Evolutionary conservation across 768 basidiomycete species (phyloP), one percentile per base, ranked within the genome.

Genomic region (Jaapia argillacea): DNA sequence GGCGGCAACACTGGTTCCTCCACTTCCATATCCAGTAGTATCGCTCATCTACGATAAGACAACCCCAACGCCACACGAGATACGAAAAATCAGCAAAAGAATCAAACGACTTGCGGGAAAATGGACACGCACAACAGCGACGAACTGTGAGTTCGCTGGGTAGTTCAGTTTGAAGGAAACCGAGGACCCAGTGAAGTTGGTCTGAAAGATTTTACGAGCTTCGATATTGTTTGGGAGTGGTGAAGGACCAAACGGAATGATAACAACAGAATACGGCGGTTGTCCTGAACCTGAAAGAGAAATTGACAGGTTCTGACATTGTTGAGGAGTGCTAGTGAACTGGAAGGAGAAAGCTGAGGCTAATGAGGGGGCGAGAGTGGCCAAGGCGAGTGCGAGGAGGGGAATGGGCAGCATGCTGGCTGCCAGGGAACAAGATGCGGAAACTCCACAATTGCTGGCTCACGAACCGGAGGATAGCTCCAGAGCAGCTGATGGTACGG

Each of bases 51-150:
- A 48, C 16, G 41, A 7, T 27, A 51, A 36, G 31, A 28, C 37
- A 12, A 41, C 3, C 12, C 31, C n/a, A 42, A 25, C 43, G 23
- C 5, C 22, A 14, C 14, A 13, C 6, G 24, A 40, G 16, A 40
- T 43, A 14, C 36, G 45, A 22, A 24, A 44, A 23, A 4, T 20
- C 33, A 1, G 6, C n/a, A 27, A 47, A n/a, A 38, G 18, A 16
- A n/a, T n/a, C n/a, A n/a, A n/a, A n/a, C n/a, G n/a, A n/a, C n/a
- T n/a, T n/a, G n/a, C n/a, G n/a, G n/a, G n/a, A n/a, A n/a, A n/a
- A n/a, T n/a, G n/a, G n/a, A n/a, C n/a, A 76, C 81, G 63, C 53
- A 85, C 85, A 53, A 86, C 79, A 4, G 80, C 77, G 21, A 88
- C 82, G 43, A 89, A 79, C 53, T 84, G 79, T 3, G 83, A 82